Conservation (phyloP, 768 basidiomycete species). For the Mycena vulgaris region DNA sequence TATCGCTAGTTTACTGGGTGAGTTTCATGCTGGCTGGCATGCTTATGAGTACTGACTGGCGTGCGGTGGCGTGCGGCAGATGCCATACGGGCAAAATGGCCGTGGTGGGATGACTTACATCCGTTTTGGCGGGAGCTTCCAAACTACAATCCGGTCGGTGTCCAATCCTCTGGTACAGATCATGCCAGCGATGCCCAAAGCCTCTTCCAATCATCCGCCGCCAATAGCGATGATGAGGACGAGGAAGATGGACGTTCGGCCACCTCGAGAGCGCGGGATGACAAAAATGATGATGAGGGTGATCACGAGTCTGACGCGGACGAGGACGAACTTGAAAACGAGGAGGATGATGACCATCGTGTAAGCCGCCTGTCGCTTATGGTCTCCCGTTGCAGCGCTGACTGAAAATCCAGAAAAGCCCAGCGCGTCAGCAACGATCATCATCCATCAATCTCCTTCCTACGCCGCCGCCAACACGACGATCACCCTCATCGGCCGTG, state of each 20-base stretch:
- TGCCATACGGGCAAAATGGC: slow-evolving; percentile 38
- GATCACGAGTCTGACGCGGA: too few species aligned
- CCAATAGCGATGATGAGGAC: neutral
- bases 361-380: too few species aligned
- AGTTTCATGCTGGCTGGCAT: neutral
- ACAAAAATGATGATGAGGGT: too few species aligned
- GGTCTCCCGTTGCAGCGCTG: too few species aligned
- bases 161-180: slow-evolving; percentile 38
- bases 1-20: slow-evolving; percentile 39
- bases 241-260: slow-evolving; percentile 8
- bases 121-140: slow-evolving; percentile 49
- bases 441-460: too few species aligned
- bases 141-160: slow-evolving; percentile 47
- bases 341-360: too few species aligned
- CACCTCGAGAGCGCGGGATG: neutral
- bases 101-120: slow-evolving; percentile 49
- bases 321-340: too few species aligned
- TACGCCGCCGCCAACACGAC: too few species aligned
- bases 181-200: slow-evolving; percentile 34
- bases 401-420: too few species aligned
- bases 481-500: too few species aligned
- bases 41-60: neutral
- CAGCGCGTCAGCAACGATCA: too few species aligned
- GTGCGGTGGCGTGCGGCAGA: slow-evolving; percentile 7
- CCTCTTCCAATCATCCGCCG: slow-evolving; percentile 9